These are phyloP conservation scores for Talaromyces sp. DNA, from an alignment of 2,329 filamentous ascomycete genomes.

Conservation along the genomic window DNA sequence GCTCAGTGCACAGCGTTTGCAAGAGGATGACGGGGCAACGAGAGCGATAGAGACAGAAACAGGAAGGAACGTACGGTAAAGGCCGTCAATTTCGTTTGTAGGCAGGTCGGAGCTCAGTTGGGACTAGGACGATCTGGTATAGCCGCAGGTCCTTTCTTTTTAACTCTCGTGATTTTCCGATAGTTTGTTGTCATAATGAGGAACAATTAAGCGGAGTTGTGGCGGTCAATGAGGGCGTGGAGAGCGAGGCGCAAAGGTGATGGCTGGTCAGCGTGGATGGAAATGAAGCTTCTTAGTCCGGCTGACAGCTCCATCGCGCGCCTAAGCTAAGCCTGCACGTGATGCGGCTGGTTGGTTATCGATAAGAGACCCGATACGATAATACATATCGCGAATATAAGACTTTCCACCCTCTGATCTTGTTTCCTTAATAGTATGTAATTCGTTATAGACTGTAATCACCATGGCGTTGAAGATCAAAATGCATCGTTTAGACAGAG, in stretches of 20 bases:
- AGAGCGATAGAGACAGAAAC: background rate
- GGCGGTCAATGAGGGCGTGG: background rate
- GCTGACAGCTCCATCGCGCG: background rate
- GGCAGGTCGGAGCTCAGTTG: constrained; percentile 4
- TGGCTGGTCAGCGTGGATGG: constrained; percentile 1
- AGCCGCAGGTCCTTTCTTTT: background rate
- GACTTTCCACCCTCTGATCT: too few species aligned
- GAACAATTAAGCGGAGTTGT: background rate
- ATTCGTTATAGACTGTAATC: too few species aligned
- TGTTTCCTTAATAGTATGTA: background rate
- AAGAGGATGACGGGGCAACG: background rate
- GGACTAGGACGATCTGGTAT: constrained; percentile 8
- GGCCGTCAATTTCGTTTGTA: background rate
- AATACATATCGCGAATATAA: background rate
- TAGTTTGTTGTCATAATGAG: constrained; percentile 9
- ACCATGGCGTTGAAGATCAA: background rate
- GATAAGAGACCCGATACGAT: background rate
- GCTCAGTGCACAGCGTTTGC: background rate
- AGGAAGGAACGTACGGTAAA: background rate
- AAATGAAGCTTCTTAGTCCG: constrained; percentile 14
- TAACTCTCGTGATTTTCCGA: background rate
- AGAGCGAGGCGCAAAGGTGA: constrained; percentile 11
- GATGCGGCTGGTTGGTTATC: background rate
- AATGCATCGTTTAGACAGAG: too few species aligned
- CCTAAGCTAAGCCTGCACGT: constrained; percentile 1